These are phyloP conservation scores for Anthoceros angustus DNA, from an alignment of 225 moss, liverwort and hornwort genomes.

Conservation along the genomic window DNA sequence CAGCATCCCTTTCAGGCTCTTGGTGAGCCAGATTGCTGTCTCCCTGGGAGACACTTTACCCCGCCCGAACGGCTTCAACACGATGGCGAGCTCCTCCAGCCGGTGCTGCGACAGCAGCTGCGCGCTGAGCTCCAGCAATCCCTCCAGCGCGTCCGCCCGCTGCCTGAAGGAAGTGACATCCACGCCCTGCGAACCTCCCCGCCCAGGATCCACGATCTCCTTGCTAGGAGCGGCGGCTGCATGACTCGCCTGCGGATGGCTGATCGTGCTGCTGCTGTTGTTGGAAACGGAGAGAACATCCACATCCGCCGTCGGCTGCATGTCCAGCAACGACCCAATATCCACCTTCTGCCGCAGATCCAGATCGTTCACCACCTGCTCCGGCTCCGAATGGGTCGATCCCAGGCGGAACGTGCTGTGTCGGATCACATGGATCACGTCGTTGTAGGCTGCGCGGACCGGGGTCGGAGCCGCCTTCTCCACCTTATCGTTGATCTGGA, in stretches of 20 bases:
- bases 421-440: slow-evolving; percentile 94
- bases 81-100: slow-evolving; percentile 83
- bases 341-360: slow-evolving; percentile 90
- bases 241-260: slow-evolving; percentile 11
- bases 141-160: slow-evolving; percentile 91
- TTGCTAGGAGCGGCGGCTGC: slow-evolving; percentile 15
- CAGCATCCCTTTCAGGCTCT: slow-evolving; percentile 49
- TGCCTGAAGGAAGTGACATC: slow-evolving; percentile 87
- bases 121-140: slow-evolving; percentile 82
- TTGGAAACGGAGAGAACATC: slow-evolving; percentile 42
- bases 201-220: slow-evolving; percentile 33
- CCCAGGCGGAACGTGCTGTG: slow-evolving; percentile 88
- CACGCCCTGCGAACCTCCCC: slow-evolving; percentile 24
- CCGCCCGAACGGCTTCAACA: slow-evolving; percentile 85
- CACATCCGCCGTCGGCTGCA: slow-evolving; percentile 46
- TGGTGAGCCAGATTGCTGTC: slow-evolving; percentile 57
- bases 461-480: slow-evolving; percentile 23
- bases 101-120: slow-evolving; percentile 88
- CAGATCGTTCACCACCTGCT: slow-evolving; percentile 50
- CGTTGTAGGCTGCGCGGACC: slow-evolving; percentile 79
- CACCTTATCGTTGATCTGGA: slow-evolving; percentile 45
- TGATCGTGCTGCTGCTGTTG: slow-evolving; percentile 25
- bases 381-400: slow-evolving; percentile 41
- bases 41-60: slow-evolving; percentile 95
- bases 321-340: slow-evolving; percentile 66